Conservation (phyloP, 305 asterid species). For the Plantago lanceolata region DNA sequence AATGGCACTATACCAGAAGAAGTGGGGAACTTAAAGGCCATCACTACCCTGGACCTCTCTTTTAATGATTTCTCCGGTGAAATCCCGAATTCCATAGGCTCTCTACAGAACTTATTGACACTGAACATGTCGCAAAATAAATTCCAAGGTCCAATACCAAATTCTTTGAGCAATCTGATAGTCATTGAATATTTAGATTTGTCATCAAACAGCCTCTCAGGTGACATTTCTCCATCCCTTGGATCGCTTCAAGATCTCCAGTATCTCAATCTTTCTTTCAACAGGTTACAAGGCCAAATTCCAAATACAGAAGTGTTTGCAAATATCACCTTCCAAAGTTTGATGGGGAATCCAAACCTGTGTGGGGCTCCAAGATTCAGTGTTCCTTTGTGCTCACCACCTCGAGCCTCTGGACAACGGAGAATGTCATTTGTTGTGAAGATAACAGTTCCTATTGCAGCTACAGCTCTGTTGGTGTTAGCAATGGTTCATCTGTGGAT, state of each 20-base stretch:
- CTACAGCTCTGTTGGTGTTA: constrained; percentile 12
- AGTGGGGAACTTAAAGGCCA: constrained; percentile 29
- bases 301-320: constrained; percentile 30
- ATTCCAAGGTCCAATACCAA: constrained; percentile 30
- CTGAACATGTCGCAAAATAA: constrained; percentile 29
- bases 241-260: constrained; percentile 30
- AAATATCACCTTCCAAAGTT: constrained; percentile 22
- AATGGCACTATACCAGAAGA: constrained; percentile 31
- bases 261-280: constrained; percentile 34
- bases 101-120: constrained; percentile 26
- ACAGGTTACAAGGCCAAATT: constrained; percentile 29
- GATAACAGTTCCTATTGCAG: constrained; percentile 27
- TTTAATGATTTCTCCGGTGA: constrained; percentile 32
- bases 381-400: constrained; percentile 1
- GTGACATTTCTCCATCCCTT: constrained; percentile 28
- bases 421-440: constrained; percentile 25
- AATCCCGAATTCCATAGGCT: constrained; percentile 25
- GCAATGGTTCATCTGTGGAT: constrained; percentile 19
- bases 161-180: constrained; percentile 25
- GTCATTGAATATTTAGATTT: constrained; percentile 25
- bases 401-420: constrained; percentile 14
- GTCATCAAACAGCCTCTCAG: constrained; percentile 30
- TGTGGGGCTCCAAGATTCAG: no score
- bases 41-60: constrained; percentile 28
- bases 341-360: no score